Base-by-base conservation (phyloP, 1,284 basidiomycete species). In the Trichosporon sp. region DNA sequence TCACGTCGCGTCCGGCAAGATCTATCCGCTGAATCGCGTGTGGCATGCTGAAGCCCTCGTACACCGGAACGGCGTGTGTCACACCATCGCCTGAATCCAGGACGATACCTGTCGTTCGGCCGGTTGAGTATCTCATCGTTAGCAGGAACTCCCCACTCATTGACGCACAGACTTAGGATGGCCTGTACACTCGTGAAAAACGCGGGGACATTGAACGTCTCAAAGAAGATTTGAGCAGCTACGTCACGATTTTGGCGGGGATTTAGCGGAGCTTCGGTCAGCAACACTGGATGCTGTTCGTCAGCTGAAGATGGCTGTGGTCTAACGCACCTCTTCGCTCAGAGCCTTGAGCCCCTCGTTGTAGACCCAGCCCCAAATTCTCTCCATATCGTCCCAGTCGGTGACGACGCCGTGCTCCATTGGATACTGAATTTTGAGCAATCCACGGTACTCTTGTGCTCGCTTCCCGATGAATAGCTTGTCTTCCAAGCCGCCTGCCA, bases 21-120 rank as follows among this genome's bases (percentile, higher is more conserved):
- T 99, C 96, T 63, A 98, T 89, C 73, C 96, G 84, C 61, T 94
- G 88, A 70, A 99, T 95, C 36, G 96, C 95, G 77, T 99, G 93
- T 36, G 95, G 95, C 92, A 99, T 97, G 9, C 92, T 95, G 82
- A 99, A 99, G 0, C 96, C 96, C 78, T 99, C 96, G 74, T 96
- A 99, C 10, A 99, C 96, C 3, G 96, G 96, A 3, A 99, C 96
- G 3, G 96, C 93, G 72, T 99, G 96, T 21, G 96, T 98, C 2
- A 99, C 96, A 23, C 96, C 96, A 77, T 99, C 96, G 11, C 96
- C 96, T 3, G 96, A 98, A 78, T 99, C 96, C 14, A 99, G 85
- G 3, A 99, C 96, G 64, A 99, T 97, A 37, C 96, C 96, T 31
- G 96, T 99, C 65, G 96, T 99, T 68, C 96, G 86, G n/a, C 96